phyloP scores from a whole-genome alignment of 83 land plant species.

The Picea abies region DNA sequence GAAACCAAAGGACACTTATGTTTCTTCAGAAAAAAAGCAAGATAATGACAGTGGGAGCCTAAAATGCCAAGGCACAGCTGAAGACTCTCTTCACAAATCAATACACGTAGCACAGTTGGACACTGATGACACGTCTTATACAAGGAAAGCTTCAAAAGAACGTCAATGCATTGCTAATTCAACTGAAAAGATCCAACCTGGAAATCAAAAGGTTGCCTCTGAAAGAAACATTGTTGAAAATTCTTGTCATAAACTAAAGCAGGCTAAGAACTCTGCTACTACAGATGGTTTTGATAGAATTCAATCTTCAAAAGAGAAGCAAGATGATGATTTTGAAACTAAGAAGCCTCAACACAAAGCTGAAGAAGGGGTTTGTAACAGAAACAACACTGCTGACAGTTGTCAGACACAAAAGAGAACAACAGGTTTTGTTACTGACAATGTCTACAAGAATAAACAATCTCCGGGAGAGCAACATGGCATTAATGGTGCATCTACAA shows the following conservation, averaged over 20 bases:
- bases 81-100: not conserved
- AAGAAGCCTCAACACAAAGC: not conserved
- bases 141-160: not conserved
- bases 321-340: not conserved
- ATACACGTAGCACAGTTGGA: not conserved
- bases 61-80: not conserved
- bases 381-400: not conserved
- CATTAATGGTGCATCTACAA: not conserved
- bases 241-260: not conserved
- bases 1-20: constrained; percentile 1
- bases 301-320: not conserved
- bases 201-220: not conserved
- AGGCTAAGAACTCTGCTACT: not conserved
- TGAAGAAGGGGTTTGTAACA: not conserved
- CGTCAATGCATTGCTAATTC: not conserved
- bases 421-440: not conserved
- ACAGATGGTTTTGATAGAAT: not conserved
- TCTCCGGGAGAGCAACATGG: not conserved
- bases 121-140: not conserved
- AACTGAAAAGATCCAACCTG: not conserved
- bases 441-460: not conserved
- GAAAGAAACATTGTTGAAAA: not conserved
- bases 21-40: not conserved
- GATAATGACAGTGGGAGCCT: not conserved
- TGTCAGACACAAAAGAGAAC: not conserved